Percentiles rank a stretch among this genome's conserved stretches.
These are phyloP conservation scores for Rubia tinctorum DNA, from an alignment of 305 asterid genomes.

Conservation along the genomic window DNA sequence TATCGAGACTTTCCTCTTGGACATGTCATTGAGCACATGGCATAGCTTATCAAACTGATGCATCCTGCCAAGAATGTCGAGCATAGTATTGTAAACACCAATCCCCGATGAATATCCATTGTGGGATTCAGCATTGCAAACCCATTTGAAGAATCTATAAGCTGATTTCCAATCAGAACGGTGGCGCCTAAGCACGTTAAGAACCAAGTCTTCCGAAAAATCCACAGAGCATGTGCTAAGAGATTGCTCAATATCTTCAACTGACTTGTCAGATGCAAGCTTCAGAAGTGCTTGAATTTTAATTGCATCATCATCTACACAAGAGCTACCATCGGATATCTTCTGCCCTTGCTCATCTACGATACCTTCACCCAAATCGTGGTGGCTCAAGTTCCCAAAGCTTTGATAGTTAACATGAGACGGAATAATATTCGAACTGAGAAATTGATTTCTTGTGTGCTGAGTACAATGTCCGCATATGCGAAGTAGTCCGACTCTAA, in stretches of 20 bases:
- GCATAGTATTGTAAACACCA: conserved; percentile 5
- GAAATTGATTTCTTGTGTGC: no score
- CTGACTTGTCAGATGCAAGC: background rate
- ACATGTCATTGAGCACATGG: conserved; percentile 2
- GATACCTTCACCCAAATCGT: background rate
- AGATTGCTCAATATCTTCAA: conserved; percentile 6
- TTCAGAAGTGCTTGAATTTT: conserved; percentile 5
- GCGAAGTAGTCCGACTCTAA: background rate
- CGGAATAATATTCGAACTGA: background rate
- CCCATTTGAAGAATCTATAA: conserved; percentile 11
- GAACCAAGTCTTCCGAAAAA: no score
- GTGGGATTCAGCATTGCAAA: background rate
- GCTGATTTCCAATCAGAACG: conserved; percentile 12
- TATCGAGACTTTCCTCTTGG: conserved; percentile 6
- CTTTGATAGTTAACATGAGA: background rate
- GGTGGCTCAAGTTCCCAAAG: background rate
- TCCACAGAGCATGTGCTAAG: background rate
- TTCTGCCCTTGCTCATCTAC: background rate
- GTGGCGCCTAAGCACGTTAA: conserved; percentile 10
- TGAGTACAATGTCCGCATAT: no score
- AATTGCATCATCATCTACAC: background rate
- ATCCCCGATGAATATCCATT: conserved; percentile 1
- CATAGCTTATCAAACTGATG: conserved; percentile 7
- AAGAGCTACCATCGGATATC: background rate
- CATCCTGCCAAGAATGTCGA: conserved; percentile 11